Base-by-base conservation (phyloP, 2,329 filamentous ascomycete genomes). In the Metarhizium guizhouense region DNA sequence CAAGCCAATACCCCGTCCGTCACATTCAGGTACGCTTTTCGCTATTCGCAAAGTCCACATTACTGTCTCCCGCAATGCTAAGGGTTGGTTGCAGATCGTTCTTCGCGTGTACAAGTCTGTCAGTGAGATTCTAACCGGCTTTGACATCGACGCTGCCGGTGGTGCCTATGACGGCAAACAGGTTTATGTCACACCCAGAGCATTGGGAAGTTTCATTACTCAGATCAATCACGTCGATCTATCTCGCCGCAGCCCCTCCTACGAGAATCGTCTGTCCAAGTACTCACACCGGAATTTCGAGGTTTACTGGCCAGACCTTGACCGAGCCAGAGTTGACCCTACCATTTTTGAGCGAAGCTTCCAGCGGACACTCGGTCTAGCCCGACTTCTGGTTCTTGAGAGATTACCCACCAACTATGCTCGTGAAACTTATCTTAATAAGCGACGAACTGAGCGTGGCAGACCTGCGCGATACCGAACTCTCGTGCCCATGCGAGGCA, bases 261-360 rank as follows among this genome's bases (percentile, higher is more conserved):
- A 95, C 62, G 90, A 95, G 65, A 95, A 90, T 61, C 84, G 90
- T 10, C 77, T 95, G 13, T 89, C 88, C 16, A 95, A 95, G 68
- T 93, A 95, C 68, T 88, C 87, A 14, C 88, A 88, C 64, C 78
- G 90, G 47, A 88, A 89, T 16, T 95, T 95, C 60, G 90, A 95
- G 69, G 82, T 93, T 0, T 87, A 88, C 67, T 95, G 88, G 84
- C 79, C 86, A 1, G 76, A 83, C 10, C 76, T 95, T 14, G 86
- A 94, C 59, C 82, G 90, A 18, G 81, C 81, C n/a, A 80, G 82
- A 11, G 75, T 95, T 54, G 90, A 95, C 62, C 90, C 90, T 5
- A 95, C 89, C 25, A 91, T 95, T 51, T 95, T 88, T 59, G 90
- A 95, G 70, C 77, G 90, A 51, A 90, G 84, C 56, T 95, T 95